A percentile compares a stretch with the other conserved stretches of the same genome.
Conservation (phyloP, 202 grass and related monocot species). For the Miscanthus sacchariflorus region DNA sequence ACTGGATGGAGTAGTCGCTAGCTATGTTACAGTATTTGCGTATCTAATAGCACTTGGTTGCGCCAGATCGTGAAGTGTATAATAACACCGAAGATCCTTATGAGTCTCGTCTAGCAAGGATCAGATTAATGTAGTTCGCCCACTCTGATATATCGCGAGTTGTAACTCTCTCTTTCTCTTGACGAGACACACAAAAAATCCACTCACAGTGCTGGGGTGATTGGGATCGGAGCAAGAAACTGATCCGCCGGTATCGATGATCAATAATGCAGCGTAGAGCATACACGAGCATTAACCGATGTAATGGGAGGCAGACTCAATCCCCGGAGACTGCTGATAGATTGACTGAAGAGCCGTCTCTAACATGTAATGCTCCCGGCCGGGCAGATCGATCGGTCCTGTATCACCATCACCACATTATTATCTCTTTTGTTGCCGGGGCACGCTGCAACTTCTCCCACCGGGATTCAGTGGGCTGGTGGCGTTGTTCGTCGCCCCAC, state of each 20-base stretch:
- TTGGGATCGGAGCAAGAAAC: not conserved
- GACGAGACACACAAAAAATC: not conserved
- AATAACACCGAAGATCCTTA: too few relatives aligned
- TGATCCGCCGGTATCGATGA: not conserved
- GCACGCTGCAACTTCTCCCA: not conserved
- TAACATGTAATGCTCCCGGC: not conserved
- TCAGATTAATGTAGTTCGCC: not conserved
- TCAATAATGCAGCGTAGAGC: slow-evolving; percentile 6
- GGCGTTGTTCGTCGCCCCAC: slow-evolving; percentile 15
- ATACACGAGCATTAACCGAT: not conserved
- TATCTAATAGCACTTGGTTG: too few relatives aligned
- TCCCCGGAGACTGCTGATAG: not conserved
- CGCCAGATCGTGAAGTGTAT: too few relatives aligned
- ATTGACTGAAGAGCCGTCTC: slow-evolving; percentile 1
- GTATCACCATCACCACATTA: slow-evolving; percentile 2
- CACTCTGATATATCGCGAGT: not conserved
- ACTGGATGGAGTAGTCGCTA: too few relatives aligned
- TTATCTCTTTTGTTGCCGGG: slow-evolving; percentile 27
- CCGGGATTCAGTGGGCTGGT: not conserved
- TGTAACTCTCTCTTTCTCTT: not conserved
- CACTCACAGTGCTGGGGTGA: not conserved
- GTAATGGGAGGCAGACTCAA: not conserved
- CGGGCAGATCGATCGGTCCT: not conserved
- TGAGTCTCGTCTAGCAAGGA: too few relatives aligned
- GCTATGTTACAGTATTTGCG: too few relatives aligned